Conservation (phyloP, 495 filamentous ascomycete species). For the Trichoderma parareesei region DNA sequence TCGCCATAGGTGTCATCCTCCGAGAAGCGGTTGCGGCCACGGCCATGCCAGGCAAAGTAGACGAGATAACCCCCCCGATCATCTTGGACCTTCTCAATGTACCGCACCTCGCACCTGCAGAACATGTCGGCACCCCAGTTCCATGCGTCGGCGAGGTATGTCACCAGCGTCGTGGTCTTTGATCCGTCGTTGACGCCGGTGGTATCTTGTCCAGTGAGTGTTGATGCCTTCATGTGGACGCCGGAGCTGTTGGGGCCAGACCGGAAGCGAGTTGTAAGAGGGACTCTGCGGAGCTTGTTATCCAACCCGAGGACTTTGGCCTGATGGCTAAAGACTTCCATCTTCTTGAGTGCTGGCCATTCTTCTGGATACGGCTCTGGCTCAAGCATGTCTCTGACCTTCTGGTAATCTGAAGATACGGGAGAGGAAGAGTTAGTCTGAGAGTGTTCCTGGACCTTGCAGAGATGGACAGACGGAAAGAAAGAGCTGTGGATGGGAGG, state of each 20-base stretch:
- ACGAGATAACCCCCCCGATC: slow-evolving; percentile 48
- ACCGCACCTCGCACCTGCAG: slow-evolving; percentile 60
- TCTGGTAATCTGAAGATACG: slow-evolving; percentile 40
- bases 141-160: slow-evolving; percentile 64
- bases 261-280: slow-evolving; percentile 54
- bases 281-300: slow-evolving; percentile 48
- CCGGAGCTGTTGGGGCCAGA: slow-evolving; percentile 53
- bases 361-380: slow-evolving; percentile 50
- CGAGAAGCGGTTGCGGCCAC: slow-evolving; percentile 46
- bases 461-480: too few relatives aligned
- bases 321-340: slow-evolving; percentile 49
- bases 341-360: slow-evolving; percentile 46
- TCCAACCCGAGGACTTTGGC: slow-evolving; percentile 39
- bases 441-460: slow-evolving; percentile 6
- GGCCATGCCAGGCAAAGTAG: slow-evolving; percentile 59
- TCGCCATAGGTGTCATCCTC: slow-evolving; percentile 49
- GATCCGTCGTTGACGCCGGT: slow-evolving; percentile 62
- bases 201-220: slow-evolving; percentile 50
- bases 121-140: slow-evolving; percentile 70
- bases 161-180: slow-evolving; percentile 57
- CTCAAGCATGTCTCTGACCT: slow-evolving; percentile 49
- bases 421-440: neutral
- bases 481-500: neutral
- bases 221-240: slow-evolving; percentile 52
- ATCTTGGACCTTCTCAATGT: slow-evolving; percentile 45